Evolutionary conservation across 495 filamentous ascomycete genomes (phyloP).

Genomic region (Tetracladium setigerum): DNA sequence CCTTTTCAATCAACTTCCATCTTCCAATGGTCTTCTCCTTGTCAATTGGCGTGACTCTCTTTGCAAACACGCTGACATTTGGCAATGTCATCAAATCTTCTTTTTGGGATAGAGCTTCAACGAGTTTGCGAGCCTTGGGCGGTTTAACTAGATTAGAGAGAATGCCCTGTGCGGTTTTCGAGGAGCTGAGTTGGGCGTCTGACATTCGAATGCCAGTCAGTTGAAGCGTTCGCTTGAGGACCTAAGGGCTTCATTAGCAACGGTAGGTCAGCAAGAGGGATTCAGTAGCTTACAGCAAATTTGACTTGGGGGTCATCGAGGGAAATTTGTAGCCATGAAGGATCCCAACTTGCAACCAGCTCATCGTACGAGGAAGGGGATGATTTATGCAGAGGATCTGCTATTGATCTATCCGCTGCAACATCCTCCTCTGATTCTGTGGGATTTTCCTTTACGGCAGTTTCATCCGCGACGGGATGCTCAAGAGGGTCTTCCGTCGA

Average conservation of each 20-base stretch:
- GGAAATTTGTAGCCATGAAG: conserved; percentile 44
- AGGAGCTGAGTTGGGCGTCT: conserved; percentile 52
- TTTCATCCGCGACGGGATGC: conserved; percentile 24
- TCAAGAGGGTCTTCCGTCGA: conserved; percentile 10
- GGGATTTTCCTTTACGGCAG: conserved; percentile 26
- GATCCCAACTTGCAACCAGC: conserved; percentile 28
- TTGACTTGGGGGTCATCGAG: conserved; percentile 54
- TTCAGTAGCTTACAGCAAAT: conserved; percentile 58
- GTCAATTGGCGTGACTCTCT: conserved; percentile 56
- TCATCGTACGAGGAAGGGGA: conserved; percentile 3
- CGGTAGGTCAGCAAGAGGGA: not conserved
- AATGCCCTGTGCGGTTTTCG: conserved; percentile 47
- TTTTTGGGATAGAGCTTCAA: conserved; percentile 31
- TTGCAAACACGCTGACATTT: conserved; percentile 60
- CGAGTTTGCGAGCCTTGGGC: conserved; percentile 51
- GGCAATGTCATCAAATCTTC: conserved; percentile 41
- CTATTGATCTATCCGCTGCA: conserved; percentile 14
- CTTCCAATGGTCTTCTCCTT: conserved; percentile 71
- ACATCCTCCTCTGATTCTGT: conserved; percentile 24
- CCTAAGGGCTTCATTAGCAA: conserved; percentile 32
- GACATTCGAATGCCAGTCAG: conserved; percentile 66
- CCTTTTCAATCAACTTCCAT: conserved; percentile 75
- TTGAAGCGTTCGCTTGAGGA: conserved; percentile 69
- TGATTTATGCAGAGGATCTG: conserved; percentile 5
- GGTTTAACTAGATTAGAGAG: conserved; percentile 43